Base-by-base conservation (phyloP, 805 yeast species). In the Myxozyma udenii region DNA sequence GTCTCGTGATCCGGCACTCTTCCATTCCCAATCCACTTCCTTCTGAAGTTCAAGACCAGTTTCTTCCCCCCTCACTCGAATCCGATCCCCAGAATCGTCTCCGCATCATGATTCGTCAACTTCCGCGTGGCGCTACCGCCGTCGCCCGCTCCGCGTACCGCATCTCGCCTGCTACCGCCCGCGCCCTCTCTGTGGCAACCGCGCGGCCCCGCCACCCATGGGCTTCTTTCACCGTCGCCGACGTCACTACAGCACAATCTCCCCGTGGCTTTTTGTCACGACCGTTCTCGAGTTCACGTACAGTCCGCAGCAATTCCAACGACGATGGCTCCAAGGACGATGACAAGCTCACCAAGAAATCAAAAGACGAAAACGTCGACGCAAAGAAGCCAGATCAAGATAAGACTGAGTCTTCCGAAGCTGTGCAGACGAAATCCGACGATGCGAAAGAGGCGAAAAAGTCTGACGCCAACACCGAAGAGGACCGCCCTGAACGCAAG, bases 401-500 rank as follows among this genome's bases (percentile, higher is more conserved):
- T 12, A 35, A 12, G 6, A 22, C 33, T 4, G 46, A 47, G 46
- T 18, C 46, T 19, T 23, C 47, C 11, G 36, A 41, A 21, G n/a
- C 38, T 14, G 41, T 16, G 14, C 24, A 39, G 18, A 9, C 53
- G 2, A 35, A 25, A 23, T 25, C 41, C 23, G 50, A 45, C 11
- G 46, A 46, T 11, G 33, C 41, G 28, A 33, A 24, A n/a, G 43
- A 46, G 36, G 28, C 51, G 12, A n/a, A 37, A 11, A 44, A 36
- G 25, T 28, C 35, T 4, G 49, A 44, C 16, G 43, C 26, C 12
- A 14, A 39, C 11, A 44, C 40, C 4, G 46, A 28, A 42, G 41
- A 16, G 9, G n/a, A n/a, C n/a, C 21, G n/a, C 7, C 33, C 33
- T 9, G 33, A 28, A 14, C 33, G 12, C 14, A 28, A 28, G 14